A percentile compares a stretch with the other conserved stretches of the same genome.
These are phyloP conservation scores for Cryptococcus sp. DNA, from an alignment of 1,284 basidiomycete species.

Conservation along the genomic window DNA sequence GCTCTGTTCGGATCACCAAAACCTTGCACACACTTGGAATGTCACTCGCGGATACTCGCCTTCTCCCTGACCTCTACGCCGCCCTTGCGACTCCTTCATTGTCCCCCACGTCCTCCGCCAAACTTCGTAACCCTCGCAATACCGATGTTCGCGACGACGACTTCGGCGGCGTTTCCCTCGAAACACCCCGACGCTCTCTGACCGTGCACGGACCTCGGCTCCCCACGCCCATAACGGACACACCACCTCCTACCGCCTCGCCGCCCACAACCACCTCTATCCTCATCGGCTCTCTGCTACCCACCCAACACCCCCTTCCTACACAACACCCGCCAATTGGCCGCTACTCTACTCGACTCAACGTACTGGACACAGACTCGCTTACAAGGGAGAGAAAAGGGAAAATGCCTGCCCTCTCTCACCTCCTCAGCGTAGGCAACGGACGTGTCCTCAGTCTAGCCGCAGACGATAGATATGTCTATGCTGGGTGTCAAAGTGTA, in stretches of 20 bases:
- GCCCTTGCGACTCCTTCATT: conserved; percentile 38
- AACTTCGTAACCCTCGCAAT: not conserved
- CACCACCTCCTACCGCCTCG: not conserved
- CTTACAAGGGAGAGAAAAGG: conserved; percentile 49
- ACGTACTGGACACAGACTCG: conserved; percentile 36
- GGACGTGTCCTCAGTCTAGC: conserved; percentile 68
- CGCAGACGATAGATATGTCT: conserved; percentile 71
- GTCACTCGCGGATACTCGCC: conserved; percentile 26
- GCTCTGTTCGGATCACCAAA: not conserved
- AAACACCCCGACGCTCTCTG: no score
- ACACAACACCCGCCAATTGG: not conserved
- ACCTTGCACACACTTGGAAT: conserved; percentile 8
- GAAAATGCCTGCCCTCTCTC: conserved; percentile 48
- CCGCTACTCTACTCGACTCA: not conserved
- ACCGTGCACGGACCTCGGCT: no score
- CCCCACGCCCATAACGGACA: not conserved
- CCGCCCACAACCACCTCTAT: conserved; percentile 1
- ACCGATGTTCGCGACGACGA: not conserved
- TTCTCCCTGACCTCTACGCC: conserved; percentile 38
- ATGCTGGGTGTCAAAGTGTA: conserved; percentile 76
- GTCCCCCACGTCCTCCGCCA: conserved; percentile 15
- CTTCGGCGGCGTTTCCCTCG: not conserved
- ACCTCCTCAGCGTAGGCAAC: conserved; percentile 47
- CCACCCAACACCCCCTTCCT: conserved; percentile 6
- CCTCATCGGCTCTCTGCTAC: conserved; percentile 4